Evolutionary conservation across 345 rosid genomes (phyloP).

Genomic region (Mangifera indica): DNA sequence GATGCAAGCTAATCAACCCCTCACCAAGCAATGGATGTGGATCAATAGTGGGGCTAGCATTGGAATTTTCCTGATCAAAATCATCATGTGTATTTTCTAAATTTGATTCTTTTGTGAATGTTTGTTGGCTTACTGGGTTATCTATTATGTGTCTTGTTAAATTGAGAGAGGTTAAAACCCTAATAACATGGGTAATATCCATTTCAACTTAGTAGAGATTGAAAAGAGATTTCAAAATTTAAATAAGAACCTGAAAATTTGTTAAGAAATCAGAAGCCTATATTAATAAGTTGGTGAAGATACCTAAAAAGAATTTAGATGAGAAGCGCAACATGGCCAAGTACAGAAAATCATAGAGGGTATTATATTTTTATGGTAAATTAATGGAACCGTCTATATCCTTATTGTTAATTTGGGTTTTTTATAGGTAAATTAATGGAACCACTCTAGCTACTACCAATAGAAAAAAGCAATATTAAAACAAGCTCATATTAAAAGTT

Average conservation of each 20-base stretch:
- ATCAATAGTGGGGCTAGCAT: slow-evolving; percentile 22
- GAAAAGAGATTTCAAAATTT: not conserved
- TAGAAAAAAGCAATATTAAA: too few relatives aligned
- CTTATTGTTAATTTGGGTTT: too few relatives aligned
- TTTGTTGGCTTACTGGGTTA: not conserved
- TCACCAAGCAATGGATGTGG: slow-evolving; percentile 6
- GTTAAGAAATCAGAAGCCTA: not conserved
- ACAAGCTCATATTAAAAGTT: too few relatives aligned
- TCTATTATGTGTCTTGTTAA: not conserved
- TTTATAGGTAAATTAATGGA: too few relatives aligned
- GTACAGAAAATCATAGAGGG: not conserved
- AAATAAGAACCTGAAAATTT: too few relatives aligned
- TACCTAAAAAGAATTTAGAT: too few relatives aligned
- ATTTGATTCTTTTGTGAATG: not conserved
- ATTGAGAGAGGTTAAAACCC: not conserved
- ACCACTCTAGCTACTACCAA: too few relatives aligned
- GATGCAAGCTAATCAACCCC: slow-evolving; percentile 39
- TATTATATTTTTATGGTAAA: not conserved
- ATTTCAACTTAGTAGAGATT: too few relatives aligned
- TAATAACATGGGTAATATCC: too few relatives aligned
- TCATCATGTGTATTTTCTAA: slow-evolving; percentile 24
- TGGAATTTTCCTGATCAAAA: slow-evolving; percentile 57
- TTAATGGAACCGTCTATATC: too few relatives aligned
- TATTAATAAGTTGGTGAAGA: not conserved
- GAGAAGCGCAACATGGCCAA: not conserved